A percentile compares a stretch with the other conserved stretches of the same genome.
These are phyloP conservation scores for Lactifluus hygrophoroides DNA, from an alignment of 768 basidiomycete genomes.

Conservation along the genomic window DNA sequence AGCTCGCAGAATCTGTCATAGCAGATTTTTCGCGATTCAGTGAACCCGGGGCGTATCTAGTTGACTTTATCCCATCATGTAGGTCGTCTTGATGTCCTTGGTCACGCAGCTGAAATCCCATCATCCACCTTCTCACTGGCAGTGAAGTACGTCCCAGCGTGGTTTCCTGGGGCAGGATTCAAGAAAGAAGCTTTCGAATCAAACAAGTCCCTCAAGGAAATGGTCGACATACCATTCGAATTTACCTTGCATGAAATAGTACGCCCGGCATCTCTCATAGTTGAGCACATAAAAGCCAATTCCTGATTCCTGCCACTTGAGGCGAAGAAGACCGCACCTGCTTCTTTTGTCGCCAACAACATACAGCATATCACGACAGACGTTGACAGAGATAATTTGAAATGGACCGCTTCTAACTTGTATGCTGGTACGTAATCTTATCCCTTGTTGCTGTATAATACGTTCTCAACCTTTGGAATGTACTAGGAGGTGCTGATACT, in stretches of 20 bases:
- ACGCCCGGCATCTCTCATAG: no score
- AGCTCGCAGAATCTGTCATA: background rate
- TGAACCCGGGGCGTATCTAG: background rate
- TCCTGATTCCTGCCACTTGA: background rate
- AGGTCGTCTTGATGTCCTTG: background rate
- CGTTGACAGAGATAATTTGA: background rate
- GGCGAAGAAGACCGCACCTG: background rate
- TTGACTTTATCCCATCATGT: background rate
- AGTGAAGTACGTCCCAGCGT: background rate
- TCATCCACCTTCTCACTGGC: background rate
- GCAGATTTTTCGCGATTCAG: background rate
- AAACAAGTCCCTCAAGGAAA: background rate
- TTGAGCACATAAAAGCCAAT: no score
- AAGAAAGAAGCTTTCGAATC: background rate
- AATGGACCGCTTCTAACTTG: constrained; percentile 1
- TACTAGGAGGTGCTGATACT: constrained; percentile 16
- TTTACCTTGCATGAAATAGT: constrained; percentile 5
- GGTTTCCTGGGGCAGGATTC: constrained; percentile 1
- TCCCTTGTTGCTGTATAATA: background rate
- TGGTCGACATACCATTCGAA: constrained; percentile 1
- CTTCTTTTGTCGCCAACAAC: constrained; percentile 5
- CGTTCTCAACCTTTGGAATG: background rate
- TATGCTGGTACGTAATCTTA: constrained; percentile 1
- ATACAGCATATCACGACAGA: constrained; percentile 1
- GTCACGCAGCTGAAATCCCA: no score